A percentile compares a stretch with the other conserved stretches of the same genome.
Conservation (phyloP, 805 yeast species). For the Saccharomyces mikatae region DNA sequence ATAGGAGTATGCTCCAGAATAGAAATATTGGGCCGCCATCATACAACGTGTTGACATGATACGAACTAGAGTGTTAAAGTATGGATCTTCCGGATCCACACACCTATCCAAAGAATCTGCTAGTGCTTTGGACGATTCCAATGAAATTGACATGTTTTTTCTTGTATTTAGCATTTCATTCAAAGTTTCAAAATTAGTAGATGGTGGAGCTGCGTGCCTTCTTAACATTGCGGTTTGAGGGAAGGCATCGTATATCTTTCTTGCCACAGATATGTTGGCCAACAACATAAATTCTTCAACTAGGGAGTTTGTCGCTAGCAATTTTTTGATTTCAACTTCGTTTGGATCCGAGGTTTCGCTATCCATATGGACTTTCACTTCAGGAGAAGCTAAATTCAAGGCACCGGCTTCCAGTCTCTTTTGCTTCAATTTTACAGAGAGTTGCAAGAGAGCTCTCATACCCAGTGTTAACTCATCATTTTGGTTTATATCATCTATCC, state of each 20-base stretch:
- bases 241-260: constrained; percentile 81
- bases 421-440: constrained; percentile 82
- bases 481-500: constrained; percentile 73
- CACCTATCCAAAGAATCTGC: constrained; percentile 92
- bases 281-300: constrained; percentile 98
- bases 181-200: constrained; percentile 79
- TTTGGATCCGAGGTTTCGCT: constrained; percentile 95
- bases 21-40: constrained; percentile 98
- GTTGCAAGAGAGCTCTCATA: constrained; percentile 67
- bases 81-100: constrained; percentile 73
- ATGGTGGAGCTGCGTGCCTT: constrained; percentile 96
- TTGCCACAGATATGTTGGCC: constrained; percentile 93
- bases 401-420: constrained; percentile 92
- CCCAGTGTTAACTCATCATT: constrained; percentile 82
- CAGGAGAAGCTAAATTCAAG: constrained; percentile 92
- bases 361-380: constrained; percentile 94
- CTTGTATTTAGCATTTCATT: constrained; percentile 82
- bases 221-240: constrained; percentile 98
- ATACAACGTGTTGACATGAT: constrained; percentile 97
- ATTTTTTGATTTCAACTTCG: constrained; percentile 84
- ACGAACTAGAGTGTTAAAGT: constrained; percentile 85
- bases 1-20: constrained; percentile 81
- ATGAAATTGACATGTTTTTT: constrained; percentile 64
- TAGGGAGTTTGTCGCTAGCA: constrained; percentile 84
- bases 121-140: constrained; percentile 80